These are phyloP conservation scores for Boletus rufocinnamomeus DNA, from an alignment of 768 basidiomycete species.

Conservation along the genomic window DNA sequence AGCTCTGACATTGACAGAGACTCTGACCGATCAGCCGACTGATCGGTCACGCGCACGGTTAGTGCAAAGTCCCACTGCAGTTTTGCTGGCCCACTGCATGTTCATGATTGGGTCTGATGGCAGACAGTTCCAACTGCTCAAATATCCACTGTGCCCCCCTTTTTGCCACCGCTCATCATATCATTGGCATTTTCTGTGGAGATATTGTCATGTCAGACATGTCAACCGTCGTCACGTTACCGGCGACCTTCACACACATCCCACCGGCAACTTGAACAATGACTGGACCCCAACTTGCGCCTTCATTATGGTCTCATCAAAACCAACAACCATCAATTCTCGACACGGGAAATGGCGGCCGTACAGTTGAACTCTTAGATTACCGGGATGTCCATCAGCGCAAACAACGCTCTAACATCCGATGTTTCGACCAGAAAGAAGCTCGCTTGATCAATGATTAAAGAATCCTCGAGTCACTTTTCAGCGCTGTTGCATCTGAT, in stretches of 20 bases:
- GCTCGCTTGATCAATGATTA: neutral
- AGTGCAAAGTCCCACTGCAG: too few species aligned
- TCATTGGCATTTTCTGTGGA: constrained; percentile 11
- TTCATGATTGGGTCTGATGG: too few species aligned
- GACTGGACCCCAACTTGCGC: too few species aligned
- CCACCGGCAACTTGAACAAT: too few species aligned
- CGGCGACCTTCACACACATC: neutral
- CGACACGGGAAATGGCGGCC: neutral
- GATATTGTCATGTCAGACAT: neutral
- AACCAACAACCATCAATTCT: too few species aligned
- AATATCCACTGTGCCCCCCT: neutral
- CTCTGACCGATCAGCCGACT: too few species aligned
- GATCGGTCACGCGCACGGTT: too few species aligned
- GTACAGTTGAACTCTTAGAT: neutral
- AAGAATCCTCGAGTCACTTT: neutral
- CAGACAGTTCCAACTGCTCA: neutral
- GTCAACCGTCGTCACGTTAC: neutral
- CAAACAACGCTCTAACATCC: neutral
- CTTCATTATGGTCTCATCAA: neutral
- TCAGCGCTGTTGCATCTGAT: neutral
- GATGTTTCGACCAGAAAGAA: neutral
- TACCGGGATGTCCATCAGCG: too few species aligned
- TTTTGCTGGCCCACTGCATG: neutral
- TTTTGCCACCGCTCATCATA: constrained; percentile 1
- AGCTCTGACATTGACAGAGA: too few species aligned